Base-by-base conservation (phyloP, 495 filamentous ascomycete species). In the Xylaria venustula region DNA sequence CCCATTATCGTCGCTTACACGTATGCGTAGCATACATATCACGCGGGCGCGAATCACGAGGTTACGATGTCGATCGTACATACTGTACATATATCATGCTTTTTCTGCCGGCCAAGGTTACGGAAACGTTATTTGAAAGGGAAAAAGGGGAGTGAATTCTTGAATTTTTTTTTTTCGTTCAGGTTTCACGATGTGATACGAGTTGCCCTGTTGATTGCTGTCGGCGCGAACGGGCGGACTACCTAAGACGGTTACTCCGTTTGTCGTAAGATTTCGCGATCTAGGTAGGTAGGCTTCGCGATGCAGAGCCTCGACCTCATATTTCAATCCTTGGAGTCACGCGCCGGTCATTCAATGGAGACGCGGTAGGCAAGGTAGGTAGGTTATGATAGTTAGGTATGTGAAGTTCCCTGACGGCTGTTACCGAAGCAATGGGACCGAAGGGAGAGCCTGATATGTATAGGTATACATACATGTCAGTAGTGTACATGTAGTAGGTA, bases 361-460 rank as follows among this genome's bases (percentile, higher is more conserved):
- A n/a, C n/a, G n/a, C n/a, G n/a, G n/a, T n/a, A n/a, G n/a, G n/a
- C n/a, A n/a, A n/a, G n/a, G n/a, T n/a, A n/a, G n/a, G n/a, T n/a
- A n/a, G n/a, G n/a, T n/a, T n/a, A n/a, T n/a, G n/a, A n/a, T n/a
- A n/a, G n/a, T n/a, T n/a, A n/a, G n/a, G 22, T 15, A 50, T 58
- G 46, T 9, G n/a, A 22, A n/a, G 2, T 11, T 15, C 23, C 15
- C 56, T 42, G 47, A 19, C 57, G 57, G 25, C 26, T 36, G 57
- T 52, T 60, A 34, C 44, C 55, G 26, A 60, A 51, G 44, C 20
- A 9, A 58, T 40, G 32, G 28, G 42, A 44, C 7, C 11, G 34
- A 58, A 28, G 15, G 9, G 54, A 1, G 14, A 23, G 26, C 11
- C 8, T 32, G 3, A 20, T n/a, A n/a, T n/a, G n/a, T n/a, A n/a